These are phyloP conservation scores for Panicum virgatum DNA, from an alignment of 202 grass and related monocot genomes.

Conservation along the genomic window DNA sequence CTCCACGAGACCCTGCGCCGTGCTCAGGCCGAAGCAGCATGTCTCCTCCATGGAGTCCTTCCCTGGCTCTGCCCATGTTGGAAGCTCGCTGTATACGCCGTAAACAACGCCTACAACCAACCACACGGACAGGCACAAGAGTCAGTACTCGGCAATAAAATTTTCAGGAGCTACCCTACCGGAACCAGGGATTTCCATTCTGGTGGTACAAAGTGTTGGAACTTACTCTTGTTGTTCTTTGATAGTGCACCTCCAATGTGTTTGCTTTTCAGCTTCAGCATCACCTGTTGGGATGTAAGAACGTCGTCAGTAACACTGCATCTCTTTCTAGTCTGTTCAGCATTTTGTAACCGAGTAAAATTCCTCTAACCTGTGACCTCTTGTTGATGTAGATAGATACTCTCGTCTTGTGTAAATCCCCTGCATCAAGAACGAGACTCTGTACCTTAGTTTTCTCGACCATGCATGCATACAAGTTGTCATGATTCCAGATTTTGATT, in stretches of 20 bases:
- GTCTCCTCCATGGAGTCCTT: constrained; percentile 51
- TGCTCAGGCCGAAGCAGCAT: constrained; percentile 74
- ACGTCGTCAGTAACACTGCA: constrained; percentile 28
- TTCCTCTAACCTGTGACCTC: constrained; percentile 65
- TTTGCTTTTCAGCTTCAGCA: constrained; percentile 95
- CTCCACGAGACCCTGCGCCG: constrained; percentile 72
- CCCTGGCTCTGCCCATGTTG: constrained; percentile 63
- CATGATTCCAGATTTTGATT: background rate
- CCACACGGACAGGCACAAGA: background rate
- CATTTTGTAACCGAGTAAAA: constrained; percentile 20
- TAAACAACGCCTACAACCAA: constrained; percentile 63
- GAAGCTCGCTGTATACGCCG: constrained; percentile 68
- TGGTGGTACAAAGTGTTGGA: background rate
- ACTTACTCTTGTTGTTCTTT: constrained; percentile 94
- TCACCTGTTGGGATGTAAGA: constrained; percentile 55
- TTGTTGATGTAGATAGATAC: constrained; percentile 90
- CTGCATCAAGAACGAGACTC: constrained; percentile 56
- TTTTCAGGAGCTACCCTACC: background rate
- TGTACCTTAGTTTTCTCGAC: background rate
- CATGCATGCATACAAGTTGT: background rate
- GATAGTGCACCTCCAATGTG: constrained; percentile 87
- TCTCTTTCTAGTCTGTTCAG: background rate
- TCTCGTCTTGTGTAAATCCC: constrained; percentile 64
- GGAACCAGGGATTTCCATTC: background rate
- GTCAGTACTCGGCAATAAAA: background rate